Conservation (phyloP, 306 rosid genomes). For the Pachyrhizus erosus region DNA sequence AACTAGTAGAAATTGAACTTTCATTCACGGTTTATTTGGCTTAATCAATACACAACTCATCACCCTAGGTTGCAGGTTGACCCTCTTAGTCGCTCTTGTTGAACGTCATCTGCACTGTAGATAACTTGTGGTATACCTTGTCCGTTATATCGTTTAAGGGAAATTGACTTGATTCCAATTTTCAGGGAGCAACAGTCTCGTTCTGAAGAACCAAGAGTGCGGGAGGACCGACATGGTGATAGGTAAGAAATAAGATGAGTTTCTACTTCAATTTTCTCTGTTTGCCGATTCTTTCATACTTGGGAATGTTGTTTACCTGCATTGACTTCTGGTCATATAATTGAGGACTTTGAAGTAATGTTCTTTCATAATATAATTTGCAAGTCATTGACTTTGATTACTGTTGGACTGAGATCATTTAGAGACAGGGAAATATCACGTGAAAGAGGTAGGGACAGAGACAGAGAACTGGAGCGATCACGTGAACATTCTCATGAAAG, state of each 20-base stretch:
- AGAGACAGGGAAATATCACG: slow-evolving; percentile 94
- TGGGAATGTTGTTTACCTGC: background rate
- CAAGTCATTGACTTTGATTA: slow-evolving; percentile 25
- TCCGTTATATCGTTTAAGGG: background rate
- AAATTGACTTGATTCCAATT: slow-evolving; percentile 42
- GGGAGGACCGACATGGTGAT: slow-evolving; percentile 82
- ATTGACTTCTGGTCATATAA: background rate
- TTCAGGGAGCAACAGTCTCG: slow-evolving; percentile 88
- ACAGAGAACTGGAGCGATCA: slow-evolving; percentile 73
- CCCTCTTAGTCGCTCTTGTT: background rate
- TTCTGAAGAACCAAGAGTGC: slow-evolving; percentile 93
- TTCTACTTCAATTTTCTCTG: background rate
- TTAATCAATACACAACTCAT: background rate
- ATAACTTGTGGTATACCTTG: background rate
- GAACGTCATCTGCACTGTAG: background rate
- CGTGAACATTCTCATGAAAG: slow-evolving; percentile 80
- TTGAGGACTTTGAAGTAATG: background rate
- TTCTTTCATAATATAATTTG: background rate
- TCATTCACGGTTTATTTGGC: background rate
- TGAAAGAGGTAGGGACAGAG: slow-evolving; percentile 81
- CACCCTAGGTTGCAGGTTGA: background rate
- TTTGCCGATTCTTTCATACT: background rate
- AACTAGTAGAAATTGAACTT: background rate
- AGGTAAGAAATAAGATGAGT: slow-evolving; percentile 54
- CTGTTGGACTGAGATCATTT: slow-evolving; percentile 39